Base-by-base conservation (phyloP, 441 rosid species). In the Omphalea diandra region DNA sequence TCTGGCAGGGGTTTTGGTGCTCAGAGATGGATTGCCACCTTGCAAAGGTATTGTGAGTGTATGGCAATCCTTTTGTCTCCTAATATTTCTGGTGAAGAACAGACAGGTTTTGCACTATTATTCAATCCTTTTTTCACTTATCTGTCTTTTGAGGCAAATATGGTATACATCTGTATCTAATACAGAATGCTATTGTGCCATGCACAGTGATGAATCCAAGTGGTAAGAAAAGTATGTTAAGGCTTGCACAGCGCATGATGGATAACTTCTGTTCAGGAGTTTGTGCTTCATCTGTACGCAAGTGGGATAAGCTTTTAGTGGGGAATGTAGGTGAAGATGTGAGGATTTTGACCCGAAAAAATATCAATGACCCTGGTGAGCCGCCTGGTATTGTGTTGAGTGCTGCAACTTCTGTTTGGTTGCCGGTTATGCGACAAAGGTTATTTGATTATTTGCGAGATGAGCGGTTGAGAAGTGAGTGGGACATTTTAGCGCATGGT, bases 1-100 rank as follows among this genome's bases (percentile, higher is more conserved):
- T 83, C 89, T 0, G 98, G 98, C 22, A 77, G 77, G 77, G 97
- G 86, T 33, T 93, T 91, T 40, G 94, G 98, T 14, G 97, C 96
- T 0, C 90, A 82, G 31, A 80, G 97, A 52, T 93, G 97, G 98
- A 73, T 87, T 8, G 86, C 96, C 68, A 82, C 89, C 49, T 82
- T 91, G 29, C 93, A 85, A 73, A 83, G 98, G 32, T 92, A 88
- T 58, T 88, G 90, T 36, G 90, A 89, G 60, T 86, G 90, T 70
- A 80, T 88, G 24, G 82, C 91, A 14, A 77, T 86, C 58, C 83
- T 90, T 57, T 68, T 81, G 86, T 81, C 94, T 36, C 82, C 90
- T 31, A 59, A 79, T 53, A 71, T 82, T 63, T 52, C 84, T 0
- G 67, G 60, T 47, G 79, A 81, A 73, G 87, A 80, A 65, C 85